Conservation (phyloP, 139 green algal species). For the Diplosphaera chodatii region DNA sequence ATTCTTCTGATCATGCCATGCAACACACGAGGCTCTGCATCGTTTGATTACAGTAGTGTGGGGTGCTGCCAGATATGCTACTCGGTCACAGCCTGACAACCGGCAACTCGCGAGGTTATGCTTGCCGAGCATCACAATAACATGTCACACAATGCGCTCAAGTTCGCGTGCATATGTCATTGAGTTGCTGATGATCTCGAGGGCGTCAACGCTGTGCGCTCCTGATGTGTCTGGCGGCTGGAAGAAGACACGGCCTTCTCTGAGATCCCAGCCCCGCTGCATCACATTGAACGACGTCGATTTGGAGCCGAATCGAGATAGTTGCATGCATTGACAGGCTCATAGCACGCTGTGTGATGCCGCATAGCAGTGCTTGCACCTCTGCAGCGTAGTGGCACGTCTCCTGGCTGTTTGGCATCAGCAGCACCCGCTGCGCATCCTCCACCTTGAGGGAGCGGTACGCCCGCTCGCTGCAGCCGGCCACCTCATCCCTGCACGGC, state of each 20-base stretch:
- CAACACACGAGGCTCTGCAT: no score
- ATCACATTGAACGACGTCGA: no score
- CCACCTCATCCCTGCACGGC: conserved; percentile 82
- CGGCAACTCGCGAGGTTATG: no score
- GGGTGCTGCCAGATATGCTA: no score
- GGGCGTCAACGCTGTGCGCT: conserved; percentile 21
- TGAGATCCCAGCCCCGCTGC: conserved; percentile 68
- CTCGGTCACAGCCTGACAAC: no score
- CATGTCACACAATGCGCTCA: conserved; percentile 93
- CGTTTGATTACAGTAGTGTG: no score
- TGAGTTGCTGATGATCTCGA: conserved; percentile 79
- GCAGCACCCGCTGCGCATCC: conserved; percentile 75
- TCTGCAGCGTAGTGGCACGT: conserved; percentile 52
- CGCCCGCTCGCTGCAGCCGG: conserved; percentile 80
- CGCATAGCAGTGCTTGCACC: no score
- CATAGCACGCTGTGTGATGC: no score
- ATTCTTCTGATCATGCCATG: conserved; percentile 15
- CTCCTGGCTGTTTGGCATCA: conserved; percentile 57
- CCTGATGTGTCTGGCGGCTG: conserved; percentile 2
- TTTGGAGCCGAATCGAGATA: no score
- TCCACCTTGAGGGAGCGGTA: conserved; percentile 64
- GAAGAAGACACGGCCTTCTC: conserved; percentile 54
- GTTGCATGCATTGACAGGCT: no score
- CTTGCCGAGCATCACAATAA: no score
- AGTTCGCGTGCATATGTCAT: conserved; percentile 91